Base-by-base conservation (phyloP, 2,329 filamentous ascomycete genomes). In the Fusarium tricinctum region DNA sequence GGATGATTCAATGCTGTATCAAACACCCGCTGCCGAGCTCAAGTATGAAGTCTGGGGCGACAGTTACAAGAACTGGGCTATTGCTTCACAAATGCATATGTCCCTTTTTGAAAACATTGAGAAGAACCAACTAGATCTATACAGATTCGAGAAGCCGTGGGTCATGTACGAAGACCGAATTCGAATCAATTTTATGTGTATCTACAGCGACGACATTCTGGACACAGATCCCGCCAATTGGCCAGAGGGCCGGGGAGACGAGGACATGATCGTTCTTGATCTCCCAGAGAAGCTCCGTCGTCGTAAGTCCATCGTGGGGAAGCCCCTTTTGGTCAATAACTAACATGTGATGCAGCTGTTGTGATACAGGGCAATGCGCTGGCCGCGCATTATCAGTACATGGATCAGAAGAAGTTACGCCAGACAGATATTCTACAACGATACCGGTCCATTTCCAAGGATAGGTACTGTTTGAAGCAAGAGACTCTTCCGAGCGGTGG, bases 81-180 rank as follows among this genome's bases (percentile, higher is more conserved):
- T 70, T 5, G 64, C 54, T n/a, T 43, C 68, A 0, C 68, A 70
- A 26, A 59, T 69, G 64, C 68, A 70, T 8, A 69, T 69, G 46
- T 70, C 68, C 1, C 17, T 70, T 5, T 57, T 70, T n/a, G 68
- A 70, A 13, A 70, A 70, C 2, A 69, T 70, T 2, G 68, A 70
- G 30, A 63, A 59, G 13, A 39, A 71, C 12, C 38, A 57, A 4
- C n/a, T 70, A 12, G 46, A 69, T 23, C n/a, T 71, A 1, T 70
- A 70, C 19, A 69, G 32, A 6, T 70, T 70, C 12, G 45, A 68
- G 3, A 71, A 55, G 6, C 49, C 60, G 3, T 70, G 68, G 68
- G 35, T 26, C 7, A 70, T 71, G 68, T 58, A 66, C 5, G 50
- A 45, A 1, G 64, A 70, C 0, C 68, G 68, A 14, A 70, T 70